Conservation (phyloP, 192 early-diverging fungal genomes). For the Diversispora eburnea region DNA sequence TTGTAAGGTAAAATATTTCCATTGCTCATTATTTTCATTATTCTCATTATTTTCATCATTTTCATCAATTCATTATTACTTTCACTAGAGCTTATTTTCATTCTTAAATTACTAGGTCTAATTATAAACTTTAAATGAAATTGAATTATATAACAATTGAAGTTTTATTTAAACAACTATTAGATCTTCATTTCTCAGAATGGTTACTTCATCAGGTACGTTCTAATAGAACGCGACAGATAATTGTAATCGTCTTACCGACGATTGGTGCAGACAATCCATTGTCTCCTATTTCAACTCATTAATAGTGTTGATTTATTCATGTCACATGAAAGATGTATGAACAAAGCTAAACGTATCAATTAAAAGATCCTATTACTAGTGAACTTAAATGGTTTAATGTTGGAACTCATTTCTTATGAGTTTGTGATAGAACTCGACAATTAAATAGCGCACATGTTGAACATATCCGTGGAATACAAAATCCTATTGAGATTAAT, state of each 20-base stretch:
- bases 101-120: conserved; percentile 56
- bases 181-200: conserved; percentile 80
- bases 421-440: conserved; percentile 97
- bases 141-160: background rate
- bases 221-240: conserved; percentile 69
- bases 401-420: conserved; percentile 92
- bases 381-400: conserved; percentile 78
- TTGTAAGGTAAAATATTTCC: conserved; percentile 54
- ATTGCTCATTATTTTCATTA: background rate
- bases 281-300: conserved; percentile 32
- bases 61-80: background rate
- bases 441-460: conserved; percentile 93
- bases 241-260: conserved; percentile 81
- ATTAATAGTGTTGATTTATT: conserved; percentile 86
- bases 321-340: conserved; percentile 95
- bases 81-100: conserved; percentile 84
- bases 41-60: background rate
- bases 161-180: background rate
- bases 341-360: conserved; percentile 80
- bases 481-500: conserved; percentile 96
- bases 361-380: conserved; percentile 46
- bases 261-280: conserved; percentile 81
- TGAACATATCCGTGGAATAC: conserved; percentile 96
- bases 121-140: background rate
- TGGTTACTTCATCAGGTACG: conserved; percentile 92